Conservation (phyloP, 352 stramenopile species). For the Sclerospora graminicola region DNA sequence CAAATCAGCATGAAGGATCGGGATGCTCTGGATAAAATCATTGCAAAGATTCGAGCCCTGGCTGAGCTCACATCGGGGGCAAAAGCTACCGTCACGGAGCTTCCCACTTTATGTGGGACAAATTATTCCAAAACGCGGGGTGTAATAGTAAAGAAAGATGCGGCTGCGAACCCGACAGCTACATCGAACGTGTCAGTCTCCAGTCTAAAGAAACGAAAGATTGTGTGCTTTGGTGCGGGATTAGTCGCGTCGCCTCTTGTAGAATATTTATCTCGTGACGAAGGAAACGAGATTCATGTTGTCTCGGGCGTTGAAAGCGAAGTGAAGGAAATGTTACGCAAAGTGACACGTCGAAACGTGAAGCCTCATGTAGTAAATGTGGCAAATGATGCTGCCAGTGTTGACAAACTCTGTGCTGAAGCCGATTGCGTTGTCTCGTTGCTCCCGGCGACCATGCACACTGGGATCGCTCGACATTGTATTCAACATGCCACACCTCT, state of each 20-base stretch:
- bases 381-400: constrained; percentile 21
- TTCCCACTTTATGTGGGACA: constrained; percentile 67
- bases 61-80: constrained; percentile 77
- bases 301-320: constrained; percentile 69
- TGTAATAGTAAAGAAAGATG: constrained; percentile 38
- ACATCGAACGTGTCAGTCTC: constrained; percentile 32
- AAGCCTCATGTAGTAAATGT: constrained; percentile 80
- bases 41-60: constrained; percentile 79
- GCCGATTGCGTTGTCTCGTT: constrained; percentile 92
- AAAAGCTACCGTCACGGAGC: constrained; percentile 74
- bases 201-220: constrained; percentile 59
- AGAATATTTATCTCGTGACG: constrained; percentile 75
- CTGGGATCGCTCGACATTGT: constrained; percentile 79
- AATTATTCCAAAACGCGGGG: constrained; percentile 66
- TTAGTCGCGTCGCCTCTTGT: constrained; percentile 78
- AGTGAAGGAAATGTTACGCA: constrained; percentile 53
- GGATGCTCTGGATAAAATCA: constrained; percentile 72
- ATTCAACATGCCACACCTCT: constrained; percentile 82
- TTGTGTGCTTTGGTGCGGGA: constrained; percentile 83
- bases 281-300: constrained; percentile 57
- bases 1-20: constrained; percentile 70
- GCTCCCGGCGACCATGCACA: constrained; percentile 91
- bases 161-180: constrained; percentile 21
- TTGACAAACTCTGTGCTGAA: constrained; percentile 58
- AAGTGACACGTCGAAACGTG: constrained; percentile 52